phyloP scores from a whole-genome alignment of 2,329 filamentous ascomycete species.

The Penicillium vulpinum region DNA sequence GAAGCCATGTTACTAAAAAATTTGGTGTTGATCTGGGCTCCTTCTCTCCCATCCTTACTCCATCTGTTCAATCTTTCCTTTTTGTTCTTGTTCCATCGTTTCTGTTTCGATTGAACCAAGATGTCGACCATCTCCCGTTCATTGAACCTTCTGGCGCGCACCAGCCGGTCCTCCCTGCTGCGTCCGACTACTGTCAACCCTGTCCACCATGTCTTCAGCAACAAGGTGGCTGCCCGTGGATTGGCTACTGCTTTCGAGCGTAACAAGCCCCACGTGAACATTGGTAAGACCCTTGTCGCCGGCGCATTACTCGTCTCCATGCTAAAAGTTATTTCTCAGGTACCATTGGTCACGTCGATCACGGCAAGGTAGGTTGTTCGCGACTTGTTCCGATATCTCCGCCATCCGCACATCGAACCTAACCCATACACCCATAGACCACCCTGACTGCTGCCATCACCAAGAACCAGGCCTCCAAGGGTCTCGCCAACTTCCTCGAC shows the following conservation, averaged over 20 bases:
- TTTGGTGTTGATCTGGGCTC: conserved; percentile 31
- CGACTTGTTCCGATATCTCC: conserved; percentile 9
- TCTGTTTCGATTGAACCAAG: conserved; percentile 46
- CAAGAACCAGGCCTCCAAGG: conserved; percentile 95
- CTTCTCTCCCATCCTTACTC: conserved; percentile 25
- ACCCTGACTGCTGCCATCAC: conserved; percentile 98
- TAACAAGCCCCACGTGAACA: conserved; percentile 96
- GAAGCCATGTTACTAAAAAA: conserved; percentile 30
- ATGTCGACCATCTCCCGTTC: conserved; percentile 83
- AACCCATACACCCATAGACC: conserved; percentile 60
- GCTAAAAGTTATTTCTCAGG: conserved; percentile 49
- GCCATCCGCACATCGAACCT: conserved; percentile 4
- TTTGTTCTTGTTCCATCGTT: conserved; percentile 30
- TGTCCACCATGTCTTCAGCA: conserved; percentile 61
- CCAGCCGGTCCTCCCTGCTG: conserved; percentile 72
- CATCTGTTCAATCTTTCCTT: conserved; percentile 29
- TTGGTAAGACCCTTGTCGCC: conserved; percentile 62
- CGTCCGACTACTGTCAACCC: conserved; percentile 70
- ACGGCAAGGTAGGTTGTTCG: conserved; percentile 77
- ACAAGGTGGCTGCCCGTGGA: conserved; percentile 51
- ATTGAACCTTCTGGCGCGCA: conserved; percentile 75
- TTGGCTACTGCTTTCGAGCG: conserved; percentile 74
- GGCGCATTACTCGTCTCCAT: neutral
- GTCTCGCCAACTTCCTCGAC: conserved; percentile 89
- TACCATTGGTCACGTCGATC: conserved; percentile 99